Base-by-base conservation (phyloP, 805 yeast genomes). In the Helenozyma rhizophorensis region DNA sequence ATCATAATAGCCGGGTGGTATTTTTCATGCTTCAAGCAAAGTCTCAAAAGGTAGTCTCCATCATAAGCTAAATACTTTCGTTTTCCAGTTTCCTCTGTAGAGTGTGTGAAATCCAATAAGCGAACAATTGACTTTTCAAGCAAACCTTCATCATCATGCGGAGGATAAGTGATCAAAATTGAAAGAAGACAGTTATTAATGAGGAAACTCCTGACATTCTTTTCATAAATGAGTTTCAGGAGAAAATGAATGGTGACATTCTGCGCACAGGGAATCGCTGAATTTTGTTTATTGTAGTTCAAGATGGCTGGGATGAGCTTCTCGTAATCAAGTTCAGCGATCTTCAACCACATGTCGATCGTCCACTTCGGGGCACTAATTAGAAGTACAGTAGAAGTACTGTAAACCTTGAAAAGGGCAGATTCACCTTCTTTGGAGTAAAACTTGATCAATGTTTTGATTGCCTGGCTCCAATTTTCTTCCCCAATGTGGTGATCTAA, bases 241-340 rank as follows among this genome's bases (percentile, higher is more conserved):
- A 90, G 61, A 51, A 81, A 87, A 9, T 75, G 66, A 6, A 87
- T 51, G 0, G 83, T 85, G 40, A 78, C 79, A 51, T 88, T 85
- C 24, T 69, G 72, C 10, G 60, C 52, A 0, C 68, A 55, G 2
- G 64, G 54, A 0, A 74, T 60, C 7, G 61, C 53, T 18, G 48
- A 45, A 15, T 45, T 50, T 30, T 64, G 68, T 24, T 77, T 72
- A 47, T 80, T 78, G 56, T 83, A 87, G 0, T 79, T 71, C 39
- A 88, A 55, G 9, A 90, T 62, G 0, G 96, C 79, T 2, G 96
- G 95, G 2, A 93, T 56, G 14, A 93, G 63, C 38, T 70, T 76
- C 10, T 72, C 70, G 29, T 82, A 80, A 37, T 83, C 75, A 3
- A 90, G 42, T 21, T 53, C 55, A 15, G 46, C 36, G 14, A 80